Conservation (phyloP, 805 yeast genomes). For the Blastobotrys chiropterorum region DNA sequence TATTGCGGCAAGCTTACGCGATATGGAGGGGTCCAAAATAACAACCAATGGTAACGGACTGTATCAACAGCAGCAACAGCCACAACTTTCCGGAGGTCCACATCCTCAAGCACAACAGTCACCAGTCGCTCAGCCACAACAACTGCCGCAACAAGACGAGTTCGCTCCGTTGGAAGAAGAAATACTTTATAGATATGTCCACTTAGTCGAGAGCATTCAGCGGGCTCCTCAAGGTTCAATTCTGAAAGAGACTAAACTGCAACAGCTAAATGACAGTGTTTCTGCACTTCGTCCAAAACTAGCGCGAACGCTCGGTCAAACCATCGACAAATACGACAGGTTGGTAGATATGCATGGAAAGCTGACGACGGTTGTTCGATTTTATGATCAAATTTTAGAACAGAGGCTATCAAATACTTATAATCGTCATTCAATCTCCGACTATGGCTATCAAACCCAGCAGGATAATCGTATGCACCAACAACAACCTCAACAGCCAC, state of each 20-base stretch:
- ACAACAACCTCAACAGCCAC: constrained; percentile 7
- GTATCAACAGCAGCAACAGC: constrained; percentile 15
- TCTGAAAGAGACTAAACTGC: constrained; percentile 44
- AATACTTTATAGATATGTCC: constrained; percentile 59
- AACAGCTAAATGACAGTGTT: constrained; percentile 54
- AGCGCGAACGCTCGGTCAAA: constrained; percentile 49
- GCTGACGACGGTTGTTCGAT: constrained; percentile 62
- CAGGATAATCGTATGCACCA: not conserved
- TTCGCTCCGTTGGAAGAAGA: constrained; percentile 62
- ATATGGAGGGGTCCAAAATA: constrained; percentile 41
- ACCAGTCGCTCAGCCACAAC: not conserved
- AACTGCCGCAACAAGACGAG: constrained; percentile 20
- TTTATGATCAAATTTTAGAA: constrained; percentile 74
- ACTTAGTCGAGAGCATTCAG: constrained; percentile 51
- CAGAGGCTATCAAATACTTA: constrained; percentile 40
- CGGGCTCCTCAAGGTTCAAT: constrained; percentile 41
- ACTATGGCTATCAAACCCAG: not conserved
- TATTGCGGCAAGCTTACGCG: constrained; percentile 82
- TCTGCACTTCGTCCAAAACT: constrained; percentile 62
- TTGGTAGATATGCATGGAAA: constrained; percentile 72
- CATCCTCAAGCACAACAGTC: not conserved
- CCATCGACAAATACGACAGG: constrained; percentile 56
- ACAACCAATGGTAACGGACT: constrained; percentile 18
- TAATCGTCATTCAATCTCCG: constrained; percentile 9
- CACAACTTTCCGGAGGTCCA: not conserved